A percentile compares a stretch with the other conserved stretches of the same genome.
Evolutionary conservation across 106 monocot genomes (phyloP).

Genomic region (Narthecium ossifragum): DNA sequence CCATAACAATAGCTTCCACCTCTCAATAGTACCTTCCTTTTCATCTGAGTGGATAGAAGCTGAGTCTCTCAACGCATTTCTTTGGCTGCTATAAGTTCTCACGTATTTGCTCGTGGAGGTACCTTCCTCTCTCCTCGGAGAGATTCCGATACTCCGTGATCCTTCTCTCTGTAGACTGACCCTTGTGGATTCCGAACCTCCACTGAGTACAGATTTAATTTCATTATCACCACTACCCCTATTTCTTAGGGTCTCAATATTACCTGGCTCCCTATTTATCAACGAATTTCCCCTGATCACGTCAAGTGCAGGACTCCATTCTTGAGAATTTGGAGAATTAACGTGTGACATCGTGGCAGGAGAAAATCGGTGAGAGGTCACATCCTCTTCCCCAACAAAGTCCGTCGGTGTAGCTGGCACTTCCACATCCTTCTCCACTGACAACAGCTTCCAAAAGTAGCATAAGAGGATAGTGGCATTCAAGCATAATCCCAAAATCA

Average conservation of each 20-base stretch:
- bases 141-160: neutral
- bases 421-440: constrained; percentile 36
- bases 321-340: constrained; percentile 4
- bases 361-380: constrained; percentile 51
- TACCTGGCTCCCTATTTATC: neutral
- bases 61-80: constrained; percentile 10
- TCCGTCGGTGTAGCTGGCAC: constrained; percentile 3
- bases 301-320: constrained; percentile 10
- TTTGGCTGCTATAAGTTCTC: neutral
- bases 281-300: neutral
- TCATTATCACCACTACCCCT: constrained; percentile 2
- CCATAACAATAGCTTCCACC: constrained; percentile 55
- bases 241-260: constrained; percentile 3
- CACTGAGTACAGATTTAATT: constrained; percentile 4
- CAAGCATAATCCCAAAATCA: constrained; percentile 45
- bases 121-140: constrained; percentile 2
- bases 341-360: constrained; percentile 65
- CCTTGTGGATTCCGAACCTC: neutral
- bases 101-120: neutral
- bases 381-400: constrained; percentile 31
- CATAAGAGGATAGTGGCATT: constrained; percentile 52
- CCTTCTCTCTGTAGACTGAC: neutral
- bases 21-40: constrained; percentile 22
- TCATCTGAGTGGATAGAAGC: constrained; percentile 9
- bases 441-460: constrained; percentile 51